These are phyloP conservation scores for Ligustrum vulgare DNA, from an alignment of 257 asterid species.

Conservation along the genomic window DNA sequence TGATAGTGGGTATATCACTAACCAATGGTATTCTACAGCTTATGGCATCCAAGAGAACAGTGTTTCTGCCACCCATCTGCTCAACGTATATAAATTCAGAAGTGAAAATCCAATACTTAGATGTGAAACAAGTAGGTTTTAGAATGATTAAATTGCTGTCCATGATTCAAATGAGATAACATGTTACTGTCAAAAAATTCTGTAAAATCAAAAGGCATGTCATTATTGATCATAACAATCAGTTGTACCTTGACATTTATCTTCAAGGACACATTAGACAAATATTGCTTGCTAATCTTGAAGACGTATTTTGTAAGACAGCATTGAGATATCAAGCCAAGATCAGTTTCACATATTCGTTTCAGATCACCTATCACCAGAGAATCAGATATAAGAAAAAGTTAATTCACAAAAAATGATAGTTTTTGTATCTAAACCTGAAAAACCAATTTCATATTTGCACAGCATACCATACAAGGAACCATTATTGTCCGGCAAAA, in stretches of 20 bases:
- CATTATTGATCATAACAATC: background rate
- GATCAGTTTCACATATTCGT: conserved; percentile 98
- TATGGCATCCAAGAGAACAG: conserved; percentile 55
- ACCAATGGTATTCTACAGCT: conserved; percentile 95
- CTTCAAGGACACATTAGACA: conserved; percentile 97
- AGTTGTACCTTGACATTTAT: conserved; percentile 84
- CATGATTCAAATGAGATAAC: background rate
- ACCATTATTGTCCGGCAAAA: conserved; percentile 92
- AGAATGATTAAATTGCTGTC: background rate
- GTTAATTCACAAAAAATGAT: background rate
- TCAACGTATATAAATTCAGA: background rate
- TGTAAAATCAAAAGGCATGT: background rate
- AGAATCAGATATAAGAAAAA: background rate
- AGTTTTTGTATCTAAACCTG: background rate
- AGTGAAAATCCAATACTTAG: background rate
- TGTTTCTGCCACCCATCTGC: conserved; percentile 98
- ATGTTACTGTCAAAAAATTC: background rate
- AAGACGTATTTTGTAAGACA: conserved; percentile 94
- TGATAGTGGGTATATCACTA: conserved; percentile 95
- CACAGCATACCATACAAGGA: conserved; percentile 70
- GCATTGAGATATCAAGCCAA: conserved; percentile 90
- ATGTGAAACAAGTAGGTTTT: background rate
- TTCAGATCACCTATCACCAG: conserved; percentile 76
- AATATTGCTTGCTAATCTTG: conserved; percentile 91
- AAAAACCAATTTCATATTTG: background rate